These are phyloP conservation scores for Hippophae gyantsensis DNA, from an alignment of 306 rosid genomes.

Conservation along the genomic window DNA sequence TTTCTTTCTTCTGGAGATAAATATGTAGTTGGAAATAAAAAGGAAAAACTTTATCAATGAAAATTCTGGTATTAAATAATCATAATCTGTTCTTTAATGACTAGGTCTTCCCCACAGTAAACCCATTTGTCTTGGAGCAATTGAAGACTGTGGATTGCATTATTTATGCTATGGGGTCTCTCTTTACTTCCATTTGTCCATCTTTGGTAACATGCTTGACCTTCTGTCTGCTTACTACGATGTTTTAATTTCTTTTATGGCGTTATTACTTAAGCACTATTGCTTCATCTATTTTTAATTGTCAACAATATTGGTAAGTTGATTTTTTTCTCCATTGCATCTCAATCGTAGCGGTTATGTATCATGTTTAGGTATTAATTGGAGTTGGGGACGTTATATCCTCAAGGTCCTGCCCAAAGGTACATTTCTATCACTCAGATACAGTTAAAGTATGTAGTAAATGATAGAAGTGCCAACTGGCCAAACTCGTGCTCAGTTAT, in stretches of 20 bases:
- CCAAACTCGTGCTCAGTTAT: conserved; percentile 6
- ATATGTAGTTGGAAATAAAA: background rate
- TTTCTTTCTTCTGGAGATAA: background rate
- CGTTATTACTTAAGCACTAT: background rate
- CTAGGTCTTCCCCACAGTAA: conserved; percentile 77
- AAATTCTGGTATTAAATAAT: conserved; percentile 4
- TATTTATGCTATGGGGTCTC: conserved; percentile 96
- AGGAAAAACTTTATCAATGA: background rate
- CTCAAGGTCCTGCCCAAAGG: conserved; percentile 89
- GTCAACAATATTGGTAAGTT: background rate
- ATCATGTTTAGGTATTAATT: conserved; percentile 53
- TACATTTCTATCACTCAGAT: conserved; percentile 19
- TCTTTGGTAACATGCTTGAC: conserved; percentile 59
- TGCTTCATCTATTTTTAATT: background rate
- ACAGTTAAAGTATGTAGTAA: conserved; percentile 9
- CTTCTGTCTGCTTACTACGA: background rate
- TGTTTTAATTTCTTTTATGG: conserved; percentile 4
- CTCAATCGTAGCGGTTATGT: background rate
- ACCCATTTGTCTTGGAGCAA: conserved; percentile 62
- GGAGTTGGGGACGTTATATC: conserved; percentile 84
- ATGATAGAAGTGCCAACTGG: conserved; percentile 6
- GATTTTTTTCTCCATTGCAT: conserved; percentile 1
- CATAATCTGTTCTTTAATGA: conserved; percentile 20
- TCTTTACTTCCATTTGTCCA: conserved; percentile 86
- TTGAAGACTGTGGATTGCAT: conserved; percentile 63